A percentile compares a stretch with the other conserved stretches of the same genome.
phyloP scores from a whole-genome alignment of 345 rosid species.

The Corchorus capsularis region DNA sequence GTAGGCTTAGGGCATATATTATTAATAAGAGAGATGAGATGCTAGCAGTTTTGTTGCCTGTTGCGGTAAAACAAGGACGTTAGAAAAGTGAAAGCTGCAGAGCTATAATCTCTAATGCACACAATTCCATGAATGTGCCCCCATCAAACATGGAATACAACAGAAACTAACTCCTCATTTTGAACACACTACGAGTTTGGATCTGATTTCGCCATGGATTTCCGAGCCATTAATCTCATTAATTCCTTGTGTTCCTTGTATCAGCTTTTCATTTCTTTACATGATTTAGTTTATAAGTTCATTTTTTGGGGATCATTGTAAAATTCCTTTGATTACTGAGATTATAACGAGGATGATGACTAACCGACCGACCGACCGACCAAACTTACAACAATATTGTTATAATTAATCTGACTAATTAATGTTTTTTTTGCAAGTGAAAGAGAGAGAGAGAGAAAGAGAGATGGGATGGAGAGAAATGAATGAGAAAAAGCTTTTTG shows the following conservation, averaged over 20 bases:
- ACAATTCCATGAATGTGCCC: constrained; percentile 29
- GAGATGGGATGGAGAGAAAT: constrained; percentile 20
- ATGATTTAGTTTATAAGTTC: constrained; percentile 1
- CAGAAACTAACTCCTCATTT: neutral
- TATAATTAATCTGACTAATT: neutral
- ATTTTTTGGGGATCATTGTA: constrained; percentile 26
- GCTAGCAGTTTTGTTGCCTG: neutral
- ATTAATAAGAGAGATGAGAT: neutral
- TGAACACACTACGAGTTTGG: neutral
- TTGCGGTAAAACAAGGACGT: constrained; percentile 19
- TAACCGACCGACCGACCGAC: constrained; percentile 34
- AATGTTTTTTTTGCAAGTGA: neutral
- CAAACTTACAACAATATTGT: constrained; percentile 17
- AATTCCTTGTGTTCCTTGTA: neutral
- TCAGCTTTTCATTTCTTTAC: neutral
- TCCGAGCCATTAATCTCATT: constrained; percentile 32
- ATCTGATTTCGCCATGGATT: constrained; percentile 34
- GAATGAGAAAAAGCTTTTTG: constrained; percentile 14
- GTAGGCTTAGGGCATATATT: neutral
- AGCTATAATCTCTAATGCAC: constrained; percentile 8
- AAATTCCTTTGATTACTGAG: constrained; percentile 26
- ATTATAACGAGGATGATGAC: constrained; percentile 1
- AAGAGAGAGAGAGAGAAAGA: constrained; percentile 20
- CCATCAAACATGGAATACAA: constrained; percentile 7
- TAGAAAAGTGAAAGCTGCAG: constrained; percentile 39